These are phyloP conservation scores for Calonectria honghensis DNA, from an alignment of 2,329 filamentous ascomycete genomes.

Conservation along the genomic window DNA sequence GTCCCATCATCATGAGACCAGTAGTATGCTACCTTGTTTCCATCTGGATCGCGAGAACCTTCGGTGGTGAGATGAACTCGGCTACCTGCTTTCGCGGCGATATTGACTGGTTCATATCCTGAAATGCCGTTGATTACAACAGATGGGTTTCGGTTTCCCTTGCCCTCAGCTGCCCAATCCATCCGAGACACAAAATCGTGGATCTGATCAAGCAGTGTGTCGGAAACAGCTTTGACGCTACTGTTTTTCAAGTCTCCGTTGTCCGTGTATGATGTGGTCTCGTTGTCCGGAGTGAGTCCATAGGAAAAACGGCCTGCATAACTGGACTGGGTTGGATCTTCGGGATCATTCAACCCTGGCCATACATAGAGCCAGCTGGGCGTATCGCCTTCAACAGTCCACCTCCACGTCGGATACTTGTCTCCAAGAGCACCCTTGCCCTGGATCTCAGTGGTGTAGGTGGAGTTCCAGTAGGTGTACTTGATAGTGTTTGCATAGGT, in stretches of 20 bases:
- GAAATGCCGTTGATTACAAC: not conserved
- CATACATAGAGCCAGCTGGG: slow-evolving; percentile 8
- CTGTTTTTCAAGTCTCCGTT: not conserved
- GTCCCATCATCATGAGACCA: slow-evolving; percentile 8
- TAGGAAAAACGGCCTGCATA: not conserved
- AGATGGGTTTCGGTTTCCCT: slow-evolving; percentile 10
- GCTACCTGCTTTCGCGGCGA: not conserved
- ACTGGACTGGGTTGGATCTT: not conserved
- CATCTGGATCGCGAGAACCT: slow-evolving; percentile 3
- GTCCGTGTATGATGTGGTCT: not conserved
- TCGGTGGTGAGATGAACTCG: slow-evolving; percentile 7
- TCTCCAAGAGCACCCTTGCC: slow-evolving; percentile 10
- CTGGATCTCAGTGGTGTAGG: slow-evolving; percentile 3
- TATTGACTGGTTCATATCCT: not conserved
- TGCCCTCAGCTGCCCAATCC: slow-evolving; percentile 11
- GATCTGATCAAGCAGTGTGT: not conserved
- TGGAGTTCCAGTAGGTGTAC: slow-evolving; percentile 15
- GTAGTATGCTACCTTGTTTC: not conserved
- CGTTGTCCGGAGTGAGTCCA: not conserved
- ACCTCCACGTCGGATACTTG: slow-evolving; percentile 14
- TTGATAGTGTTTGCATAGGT: slow-evolving; percentile 9
- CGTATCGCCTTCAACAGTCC: slow-evolving; percentile 11
- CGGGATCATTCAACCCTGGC: slow-evolving; percentile 21
- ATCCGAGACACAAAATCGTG: slow-evolving; percentile 14
- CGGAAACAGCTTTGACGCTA: slow-evolving; percentile 5